A percentile compares a stretch with the other conserved stretches of the same genome.
Evolutionary conservation across 345 rosid species (phyloP).

Genomic region (Eutrema yunnanense): DNA sequence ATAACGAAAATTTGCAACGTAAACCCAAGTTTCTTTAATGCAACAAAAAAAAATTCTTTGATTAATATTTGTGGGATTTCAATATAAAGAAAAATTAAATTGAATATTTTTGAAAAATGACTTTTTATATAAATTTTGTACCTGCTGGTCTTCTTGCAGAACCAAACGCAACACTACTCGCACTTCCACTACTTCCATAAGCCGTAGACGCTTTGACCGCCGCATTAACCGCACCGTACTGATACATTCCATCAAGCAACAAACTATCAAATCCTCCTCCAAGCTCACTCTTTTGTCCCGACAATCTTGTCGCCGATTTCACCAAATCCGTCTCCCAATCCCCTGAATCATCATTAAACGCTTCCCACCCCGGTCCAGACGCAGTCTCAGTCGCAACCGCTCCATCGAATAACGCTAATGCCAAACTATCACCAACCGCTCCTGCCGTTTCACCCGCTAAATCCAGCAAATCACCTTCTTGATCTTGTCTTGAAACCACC

Average conservation of each 20-base stretch:
- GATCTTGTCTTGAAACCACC: conserved; percentile 19
- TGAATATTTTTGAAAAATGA: too few relatives aligned
- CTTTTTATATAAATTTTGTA: too few relatives aligned
- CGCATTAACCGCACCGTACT: conserved; percentile 19
- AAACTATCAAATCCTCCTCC: conserved; percentile 35
- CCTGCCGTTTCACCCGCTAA: conserved; percentile 20
- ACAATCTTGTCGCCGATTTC: conserved; percentile 49
- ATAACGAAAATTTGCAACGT: too few relatives aligned
- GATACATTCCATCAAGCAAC: conserved; percentile 37
- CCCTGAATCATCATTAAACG: conserved; percentile 42
- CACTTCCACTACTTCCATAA: conserved; percentile 46
- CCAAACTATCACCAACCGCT: conserved; percentile 36
- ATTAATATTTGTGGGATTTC: too few relatives aligned
- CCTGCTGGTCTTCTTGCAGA: conserved; percentile 44
- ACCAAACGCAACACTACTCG: conserved; percentile 53
- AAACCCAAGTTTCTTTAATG: too few relatives aligned
- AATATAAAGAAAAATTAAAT: too few relatives aligned
- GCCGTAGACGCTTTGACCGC: conserved; percentile 11
- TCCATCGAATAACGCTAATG: conserved; percentile 61
- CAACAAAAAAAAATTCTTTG: too few relatives aligned
- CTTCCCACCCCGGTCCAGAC: conserved; percentile 46
- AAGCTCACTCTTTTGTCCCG: conserved; percentile 26
- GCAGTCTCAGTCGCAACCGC: not conserved
- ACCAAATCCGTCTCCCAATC: conserved; percentile 77
- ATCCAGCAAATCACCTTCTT: conserved; percentile 55